A percentile compares a stretch with the other conserved stretches of the same genome.
Evolutionary conservation across 257 asterid species (phyloP).

Genomic region (Salvia hispanica): DNA sequence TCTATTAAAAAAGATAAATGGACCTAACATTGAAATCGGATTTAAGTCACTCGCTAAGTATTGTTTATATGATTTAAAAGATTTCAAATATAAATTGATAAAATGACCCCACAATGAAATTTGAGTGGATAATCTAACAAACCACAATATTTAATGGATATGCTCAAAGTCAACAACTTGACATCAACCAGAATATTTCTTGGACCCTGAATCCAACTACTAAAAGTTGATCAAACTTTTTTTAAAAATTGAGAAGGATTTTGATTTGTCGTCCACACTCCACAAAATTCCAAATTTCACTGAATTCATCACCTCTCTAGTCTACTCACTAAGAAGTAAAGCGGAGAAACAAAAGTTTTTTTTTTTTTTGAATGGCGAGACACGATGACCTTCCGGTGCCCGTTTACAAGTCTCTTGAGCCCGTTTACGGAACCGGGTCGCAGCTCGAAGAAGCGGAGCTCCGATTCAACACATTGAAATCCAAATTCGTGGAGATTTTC

Average conservation of each 20-base stretch:
- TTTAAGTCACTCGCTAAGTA: too few relatives aligned
- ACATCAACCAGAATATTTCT: slow-evolving; percentile 29
- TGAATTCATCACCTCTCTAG: slow-evolving; percentile 11
- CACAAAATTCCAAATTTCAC: slow-evolving; percentile 28
- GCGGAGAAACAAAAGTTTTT: background rate
- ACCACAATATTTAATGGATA: too few relatives aligned
- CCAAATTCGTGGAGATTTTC: slow-evolving; percentile 65
- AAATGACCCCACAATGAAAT: too few relatives aligned
- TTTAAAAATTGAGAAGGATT: background rate
- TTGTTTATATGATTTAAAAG: too few relatives aligned
- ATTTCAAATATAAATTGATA: too few relatives aligned
- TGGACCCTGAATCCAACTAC: slow-evolving; percentile 30
- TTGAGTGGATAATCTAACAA: too few relatives aligned
- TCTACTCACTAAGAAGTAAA: background rate
- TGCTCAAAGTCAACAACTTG: background rate
- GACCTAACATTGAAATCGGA: too few relatives aligned
- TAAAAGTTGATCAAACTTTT: background rate
- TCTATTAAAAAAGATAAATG: too few relatives aligned
- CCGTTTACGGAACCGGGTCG: slow-evolving; percentile 83
- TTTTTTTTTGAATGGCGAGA: slow-evolving; percentile 46
- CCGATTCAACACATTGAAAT: slow-evolving; percentile 61
- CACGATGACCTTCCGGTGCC: slow-evolving; percentile 80
- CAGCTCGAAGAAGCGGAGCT: slow-evolving; percentile 84
- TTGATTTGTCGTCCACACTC: slow-evolving; percentile 13
- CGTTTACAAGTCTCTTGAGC: slow-evolving; percentile 58